Base-by-base conservation (phyloP, 495 filamentous ascomycete genomes). In the Penicillium tannophilum region DNA sequence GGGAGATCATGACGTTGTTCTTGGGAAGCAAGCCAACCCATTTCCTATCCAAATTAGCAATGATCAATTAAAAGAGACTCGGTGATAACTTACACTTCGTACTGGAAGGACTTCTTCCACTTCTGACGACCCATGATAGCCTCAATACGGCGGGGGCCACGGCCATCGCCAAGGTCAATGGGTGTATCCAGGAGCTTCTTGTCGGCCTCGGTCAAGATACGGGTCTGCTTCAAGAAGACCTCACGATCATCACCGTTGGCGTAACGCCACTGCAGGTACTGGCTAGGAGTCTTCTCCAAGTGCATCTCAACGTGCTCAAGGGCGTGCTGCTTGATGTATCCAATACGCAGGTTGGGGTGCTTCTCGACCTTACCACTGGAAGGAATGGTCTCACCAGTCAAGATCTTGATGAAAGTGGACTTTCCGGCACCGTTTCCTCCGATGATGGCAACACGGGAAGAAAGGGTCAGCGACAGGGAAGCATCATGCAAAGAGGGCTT, bases 271-370 rank as follows among this genome's bases (percentile, higher is more conserved):
- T 97, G 93, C 33, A 99, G 82, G 68, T 99, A 99, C 74, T 99
- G 94, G 69, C 93, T 97, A 9, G 94, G 94, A 4, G 94, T 99
- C 84, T 98, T 98, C 72, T 99, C 94, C 63, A 99, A 83, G 69
- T 99, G 94, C 93, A 97, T 95, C 77, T 98, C 93, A 11, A 99
- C 93, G 84, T 98, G 94, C 80, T 99, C 94, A 11, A 99, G 84
- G 19, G 95, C 96, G 71, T 98, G 95, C 77, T 99, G 95, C 79
- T 97, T 97, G 82, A 98, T 97, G 81, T 98, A 98, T 47, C 95
- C 95, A 67, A 99, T 97, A 81, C 95, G 95, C 51, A 99, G 75
- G 70, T 98, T 98, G 66, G 95, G 95, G 70, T 99, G 95, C 79
- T 98, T 98, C 81, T 98, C 92, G 8, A 99, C 93, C 74, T 86